These are phyloP conservation scores for Metarhizium anisopliae DNA, from an alignment of 2,329 filamentous ascomycete genomes.

Conservation along the genomic window DNA sequence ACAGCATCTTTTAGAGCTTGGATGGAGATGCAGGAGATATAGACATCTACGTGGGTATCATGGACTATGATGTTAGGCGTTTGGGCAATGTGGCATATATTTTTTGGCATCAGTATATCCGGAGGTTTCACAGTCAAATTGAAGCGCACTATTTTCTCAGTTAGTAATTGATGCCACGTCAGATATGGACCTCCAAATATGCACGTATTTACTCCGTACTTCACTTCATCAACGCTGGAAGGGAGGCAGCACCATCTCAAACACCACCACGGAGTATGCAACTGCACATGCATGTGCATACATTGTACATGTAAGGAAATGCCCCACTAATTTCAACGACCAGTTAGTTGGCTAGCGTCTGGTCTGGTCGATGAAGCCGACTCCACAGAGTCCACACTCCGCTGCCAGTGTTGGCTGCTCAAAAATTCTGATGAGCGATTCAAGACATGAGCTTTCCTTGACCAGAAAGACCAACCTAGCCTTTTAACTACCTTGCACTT, in stretches of 20 bases:
- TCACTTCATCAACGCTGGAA: no score
- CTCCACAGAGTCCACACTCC: background rate
- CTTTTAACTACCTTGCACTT: background rate
- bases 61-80: background rate
- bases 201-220: no score
- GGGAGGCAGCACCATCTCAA: no score
- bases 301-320: no score
- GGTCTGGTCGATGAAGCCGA: no score
- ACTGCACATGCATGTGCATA: no score
- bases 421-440: background rate
- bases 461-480: background rate
- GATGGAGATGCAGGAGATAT: background rate
- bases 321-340: no score
- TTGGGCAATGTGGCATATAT: background rate
- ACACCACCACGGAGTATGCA: no score
- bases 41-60: background rate
- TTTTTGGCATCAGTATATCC: background rate
- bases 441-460: background rate
- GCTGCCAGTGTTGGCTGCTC: background rate
- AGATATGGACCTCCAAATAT: no score
- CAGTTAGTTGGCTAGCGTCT: background rate
- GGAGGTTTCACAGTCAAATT: background rate
- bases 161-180: background rate
- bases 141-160: background rate
- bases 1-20: constrained; percentile 66